Evolutionary conservation across 768 basidiomycete genomes (phyloP).

Genomic region (Hortiboletus campestris): DNA sequence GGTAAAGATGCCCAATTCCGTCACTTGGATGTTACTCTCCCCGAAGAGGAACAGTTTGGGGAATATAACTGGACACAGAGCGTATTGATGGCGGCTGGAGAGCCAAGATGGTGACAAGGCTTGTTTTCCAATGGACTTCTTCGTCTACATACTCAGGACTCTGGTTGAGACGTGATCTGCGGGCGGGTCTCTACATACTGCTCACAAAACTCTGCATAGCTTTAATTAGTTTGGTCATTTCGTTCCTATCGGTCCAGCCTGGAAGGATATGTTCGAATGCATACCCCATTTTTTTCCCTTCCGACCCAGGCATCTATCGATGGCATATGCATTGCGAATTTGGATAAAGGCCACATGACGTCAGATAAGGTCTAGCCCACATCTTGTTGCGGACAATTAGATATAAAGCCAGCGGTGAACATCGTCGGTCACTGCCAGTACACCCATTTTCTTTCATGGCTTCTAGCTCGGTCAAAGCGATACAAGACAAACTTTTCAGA

Average conservation of each 20-base stretch:
- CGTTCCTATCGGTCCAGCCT: conserved; percentile 6
- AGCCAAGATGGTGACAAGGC: conserved; percentile 33
- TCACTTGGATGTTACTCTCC: conserved; percentile 27
- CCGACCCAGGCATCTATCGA: neutral
- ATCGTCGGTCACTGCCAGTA: conserved; percentile 1
- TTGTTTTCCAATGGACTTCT: conserved; percentile 11
- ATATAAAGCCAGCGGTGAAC: conserved; percentile 11
- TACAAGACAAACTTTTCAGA: conserved; percentile 74
- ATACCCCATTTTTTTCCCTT: conserved; percentile 22
- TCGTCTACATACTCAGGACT: conserved; percentile 19
- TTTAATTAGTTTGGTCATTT: conserved; percentile 18
- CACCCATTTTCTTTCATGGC: conserved; percentile 33
- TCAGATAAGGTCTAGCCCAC: conserved; percentile 14
- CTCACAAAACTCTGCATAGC: conserved; percentile 7
- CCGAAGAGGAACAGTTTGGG: conserved; percentile 40
- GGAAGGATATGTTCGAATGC: conserved; percentile 16
- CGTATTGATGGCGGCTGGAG: conserved; percentile 69
- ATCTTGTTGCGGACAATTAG: neutral
- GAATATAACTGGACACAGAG: conserved; percentile 73
- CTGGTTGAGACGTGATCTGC: conserved; percentile 27
- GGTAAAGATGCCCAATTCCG: conserved; percentile 23
- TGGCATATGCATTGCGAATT: conserved; percentile 3
- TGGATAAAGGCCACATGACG: conserved; percentile 17
- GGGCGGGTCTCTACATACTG: conserved; percentile 28
- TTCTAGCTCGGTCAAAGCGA: conserved; percentile 51